Conservation (phyloP, 202 grass and related monocot genomes). For the Setaria italica region DNA sequence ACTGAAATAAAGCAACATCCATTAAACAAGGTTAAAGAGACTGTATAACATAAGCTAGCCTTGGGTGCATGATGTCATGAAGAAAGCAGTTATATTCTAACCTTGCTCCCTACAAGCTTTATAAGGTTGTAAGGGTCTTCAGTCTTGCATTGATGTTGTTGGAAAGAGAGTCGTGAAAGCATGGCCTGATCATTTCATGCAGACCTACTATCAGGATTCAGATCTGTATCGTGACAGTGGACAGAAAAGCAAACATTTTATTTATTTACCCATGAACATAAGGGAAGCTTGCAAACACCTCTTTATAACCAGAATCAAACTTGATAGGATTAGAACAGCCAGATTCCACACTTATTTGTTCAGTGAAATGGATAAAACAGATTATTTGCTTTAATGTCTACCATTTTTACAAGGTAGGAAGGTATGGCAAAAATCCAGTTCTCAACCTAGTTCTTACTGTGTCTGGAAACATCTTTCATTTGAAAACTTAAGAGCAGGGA, state of each 20-base stretch:
- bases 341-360: slow-evolving; percentile 14
- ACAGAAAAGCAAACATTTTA: slow-evolving; percentile 3
- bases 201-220: slow-evolving; percentile 19
- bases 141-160: slow-evolving; percentile 39
- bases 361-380: background rate
- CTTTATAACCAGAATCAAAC: background rate
- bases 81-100: slow-evolving; percentile 44
- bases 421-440: background rate
- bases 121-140: slow-evolving; percentile 31
- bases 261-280: background rate
- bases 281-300: slow-evolving; percentile 16
- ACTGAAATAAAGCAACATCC: slow-evolving; percentile 36
- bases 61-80: slow-evolving; percentile 41
- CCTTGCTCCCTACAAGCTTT: slow-evolving; percentile 36
- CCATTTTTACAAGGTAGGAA: background rate
- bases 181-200: slow-evolving; percentile 43
- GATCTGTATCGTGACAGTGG: slow-evolving; percentile 25
- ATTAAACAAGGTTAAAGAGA: slow-evolving; percentile 36
- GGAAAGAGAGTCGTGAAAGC: slow-evolving; percentile 1
- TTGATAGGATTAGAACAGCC: background rate
- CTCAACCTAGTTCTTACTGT: background rate
- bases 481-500: slow-evolving; percentile 7
- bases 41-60: slow-evolving; percentile 34
- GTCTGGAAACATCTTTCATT: slow-evolving; percentile 17
- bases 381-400: background rate